A percentile compares a stretch with the other conserved stretches of the same genome.
Conservation (phyloP, 805 yeast genomes). For the Ogataea pilisensis region DNA sequence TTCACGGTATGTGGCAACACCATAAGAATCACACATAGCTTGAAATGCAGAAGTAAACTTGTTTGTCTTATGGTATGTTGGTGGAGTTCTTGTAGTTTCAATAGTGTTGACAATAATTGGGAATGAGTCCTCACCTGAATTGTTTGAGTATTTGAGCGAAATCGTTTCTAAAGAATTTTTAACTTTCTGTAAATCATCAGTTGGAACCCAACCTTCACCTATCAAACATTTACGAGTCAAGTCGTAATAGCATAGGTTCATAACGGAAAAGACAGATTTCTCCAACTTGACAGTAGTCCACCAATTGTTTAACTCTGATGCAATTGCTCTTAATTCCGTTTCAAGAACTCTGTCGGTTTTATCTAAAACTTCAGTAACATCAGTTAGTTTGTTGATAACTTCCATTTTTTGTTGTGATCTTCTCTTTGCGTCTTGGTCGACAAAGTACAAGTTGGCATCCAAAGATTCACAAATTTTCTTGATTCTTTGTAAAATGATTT, state of each 20-base stretch:
- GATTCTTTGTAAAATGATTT: slow-evolving; percentile 64
- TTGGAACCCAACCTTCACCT: slow-evolving; percentile 76
- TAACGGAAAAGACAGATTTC: slow-evolving; percentile 50
- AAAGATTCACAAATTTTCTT: slow-evolving; percentile 83
- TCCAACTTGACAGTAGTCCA: slow-evolving; percentile 51
- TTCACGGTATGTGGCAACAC: slow-evolving; percentile 88
- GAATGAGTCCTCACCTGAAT: slow-evolving; percentile 22
- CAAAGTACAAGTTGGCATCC: slow-evolving; percentile 72
- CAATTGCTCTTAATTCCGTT: slow-evolving; percentile 62
- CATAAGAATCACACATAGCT: slow-evolving; percentile 91
- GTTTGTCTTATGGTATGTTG: slow-evolving; percentile 92
- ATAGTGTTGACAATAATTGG: slow-evolving; percentile 47
- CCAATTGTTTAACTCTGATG: slow-evolving; percentile 60
- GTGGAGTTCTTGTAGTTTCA: slow-evolving; percentile 81
- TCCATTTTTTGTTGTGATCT: slow-evolving; percentile 37
- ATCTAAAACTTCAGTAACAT: slow-evolving; percentile 45
- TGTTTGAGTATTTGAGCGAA: slow-evolving; percentile 22
- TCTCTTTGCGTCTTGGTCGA: slow-evolving; percentile 40
- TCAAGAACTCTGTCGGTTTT: slow-evolving; percentile 50
- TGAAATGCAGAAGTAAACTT: slow-evolving; percentile 94
- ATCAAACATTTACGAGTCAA: slow-evolving; percentile 59
- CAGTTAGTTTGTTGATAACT: slow-evolving; percentile 49
- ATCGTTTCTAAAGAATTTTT: slow-evolving; percentile 42
- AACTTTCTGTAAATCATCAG: slow-evolving; percentile 44
- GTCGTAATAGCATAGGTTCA: slow-evolving; percentile 69